Conservation (phyloP, 1,139 yeast genomes). For the Maudiozyma humilis region DNA sequence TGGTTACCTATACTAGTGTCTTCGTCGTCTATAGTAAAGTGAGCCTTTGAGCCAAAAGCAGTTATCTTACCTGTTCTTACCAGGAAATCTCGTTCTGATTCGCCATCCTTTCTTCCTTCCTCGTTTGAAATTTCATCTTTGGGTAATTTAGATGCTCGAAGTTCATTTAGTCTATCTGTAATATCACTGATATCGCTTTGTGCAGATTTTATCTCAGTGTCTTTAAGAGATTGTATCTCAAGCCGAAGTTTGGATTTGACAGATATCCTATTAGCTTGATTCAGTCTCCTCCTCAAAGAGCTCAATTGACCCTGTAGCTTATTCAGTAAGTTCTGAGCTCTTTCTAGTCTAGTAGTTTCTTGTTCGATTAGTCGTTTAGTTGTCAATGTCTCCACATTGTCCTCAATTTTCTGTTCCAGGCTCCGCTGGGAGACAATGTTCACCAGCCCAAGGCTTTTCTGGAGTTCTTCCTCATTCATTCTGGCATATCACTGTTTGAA, state of each 20-base stretch:
- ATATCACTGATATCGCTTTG: constrained; percentile 62
- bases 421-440: constrained; percentile 66
- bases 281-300: constrained; percentile 42
- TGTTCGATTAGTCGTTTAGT: constrained; percentile 57
- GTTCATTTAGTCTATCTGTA: constrained; percentile 40
- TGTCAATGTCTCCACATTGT: constrained; percentile 57
- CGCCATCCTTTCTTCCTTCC: constrained; percentile 47
- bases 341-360: constrained; percentile 65
- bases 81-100: constrained; percentile 68
- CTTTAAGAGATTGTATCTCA: constrained; percentile 48
- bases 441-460: constrained; percentile 35
- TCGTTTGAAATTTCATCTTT: constrained; percentile 12
- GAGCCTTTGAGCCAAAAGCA: constrained; percentile 73
- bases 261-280: constrained; percentile 57
- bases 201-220: constrained; percentile 46
- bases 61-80: constrained; percentile 89
- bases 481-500: neutral
- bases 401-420: constrained; percentile 62
- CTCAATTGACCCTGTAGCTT: constrained; percentile 40
- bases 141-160: constrained; percentile 21
- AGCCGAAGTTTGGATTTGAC: constrained; percentile 47
- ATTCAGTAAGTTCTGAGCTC: constrained; percentile 44
- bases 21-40: constrained; percentile 35
- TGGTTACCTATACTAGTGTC: constrained; percentile 10
- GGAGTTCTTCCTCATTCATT: constrained; percentile 13